Percentiles rank a stretch among this genome's conserved stretches.
Evolutionary conservation across 2,329 filamentous ascomycete species (phyloP).

Genomic region (Penicillium corylophilum): DNA sequence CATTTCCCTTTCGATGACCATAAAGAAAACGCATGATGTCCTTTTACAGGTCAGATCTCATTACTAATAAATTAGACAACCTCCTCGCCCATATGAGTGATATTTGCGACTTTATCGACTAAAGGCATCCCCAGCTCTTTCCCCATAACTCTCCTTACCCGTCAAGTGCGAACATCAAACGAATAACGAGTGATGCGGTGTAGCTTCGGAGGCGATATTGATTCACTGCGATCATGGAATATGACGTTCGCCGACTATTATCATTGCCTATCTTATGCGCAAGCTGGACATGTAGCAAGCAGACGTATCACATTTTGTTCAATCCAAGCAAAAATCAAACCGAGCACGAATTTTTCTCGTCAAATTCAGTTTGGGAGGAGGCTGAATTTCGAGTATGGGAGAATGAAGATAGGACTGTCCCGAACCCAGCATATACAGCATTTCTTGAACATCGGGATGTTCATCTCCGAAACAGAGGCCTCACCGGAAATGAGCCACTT

Average conservation of each 20-base stretch:
- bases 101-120: constrained; percentile 28
- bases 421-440: constrained; percentile 24
- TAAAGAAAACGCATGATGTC: no score
- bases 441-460: constrained; percentile 24
- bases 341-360: constrained; percentile 26
- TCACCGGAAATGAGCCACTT: constrained; percentile 24
- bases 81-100: constrained; percentile 26
- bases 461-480: constrained; percentile 17
- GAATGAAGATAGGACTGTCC: constrained; percentile 22
- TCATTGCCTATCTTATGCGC: constrained; percentile 32
- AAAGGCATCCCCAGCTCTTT: constrained; percentile 18
- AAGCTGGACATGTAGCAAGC: constrained; percentile 18
- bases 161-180: constrained; percentile 4
- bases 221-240: constrained; percentile 30
- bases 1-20: no score
- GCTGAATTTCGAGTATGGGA: constrained; percentile 29
- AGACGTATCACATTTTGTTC: constrained; percentile 23
- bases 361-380: constrained; percentile 30
- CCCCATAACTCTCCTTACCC: constrained; percentile 9
- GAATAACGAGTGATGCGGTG: constrained; percentile 2
- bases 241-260: constrained; percentile 29
- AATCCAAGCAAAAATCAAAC: constrained; percentile 27
- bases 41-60: no score
- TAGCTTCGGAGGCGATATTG: constrained; percentile 18
- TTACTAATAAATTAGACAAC: no score